Base-by-base conservation (phyloP, 2,329 filamentous ascomycete species). In the Pseudogymnoascus sp. region DNA sequence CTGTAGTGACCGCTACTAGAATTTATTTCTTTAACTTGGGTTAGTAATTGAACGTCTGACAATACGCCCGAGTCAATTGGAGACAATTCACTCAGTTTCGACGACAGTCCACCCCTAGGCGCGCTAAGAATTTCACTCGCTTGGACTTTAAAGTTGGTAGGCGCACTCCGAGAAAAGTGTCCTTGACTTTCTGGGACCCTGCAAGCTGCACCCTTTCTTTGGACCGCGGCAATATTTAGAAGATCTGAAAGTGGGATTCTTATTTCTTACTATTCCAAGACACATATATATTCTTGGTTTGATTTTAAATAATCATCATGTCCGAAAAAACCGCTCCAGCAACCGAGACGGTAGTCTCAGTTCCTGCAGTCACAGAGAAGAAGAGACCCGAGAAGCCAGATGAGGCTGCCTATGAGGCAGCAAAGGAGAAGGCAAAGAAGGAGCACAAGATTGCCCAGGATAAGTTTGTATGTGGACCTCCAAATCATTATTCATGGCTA, bases 301-400 rank as follows among this genome's bases (percentile, higher is more conserved):
- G 14, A 56, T 56, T 56, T 33, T 6, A 33, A 56, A 33, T 33
- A 33, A 10, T 21, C 50, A 33, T 33, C 33, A 56, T 56, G 50
- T 56, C 50, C 29, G 50, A 56, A 21, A 56, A 56, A 56, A 56
- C 50, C 29, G 50, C 50, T 29, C 50, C 50, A 11, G 50, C 50
- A 56, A 14, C 50, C 14, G 50, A 56, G 50, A 56, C 26, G 29
- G 50, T 56, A n/a, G 50, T 56, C 50, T 56, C 29, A 56, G 50
- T 56, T 56, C 74, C 65, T 4, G 61, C 64, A 13, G 64, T 64
- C 62, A 65, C 79, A 66, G 73, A 74, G 64, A 76, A 77, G 67
- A 74, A 79, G 72, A 91, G 87, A 79, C 92, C 93, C 62, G 84
- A 90, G 77, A 91, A 89, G 82, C 95, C 95, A 56, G 90, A 97